Conservation (phyloP, 192 early-diverging fungal genomes). For the Podila horticola region DNA sequence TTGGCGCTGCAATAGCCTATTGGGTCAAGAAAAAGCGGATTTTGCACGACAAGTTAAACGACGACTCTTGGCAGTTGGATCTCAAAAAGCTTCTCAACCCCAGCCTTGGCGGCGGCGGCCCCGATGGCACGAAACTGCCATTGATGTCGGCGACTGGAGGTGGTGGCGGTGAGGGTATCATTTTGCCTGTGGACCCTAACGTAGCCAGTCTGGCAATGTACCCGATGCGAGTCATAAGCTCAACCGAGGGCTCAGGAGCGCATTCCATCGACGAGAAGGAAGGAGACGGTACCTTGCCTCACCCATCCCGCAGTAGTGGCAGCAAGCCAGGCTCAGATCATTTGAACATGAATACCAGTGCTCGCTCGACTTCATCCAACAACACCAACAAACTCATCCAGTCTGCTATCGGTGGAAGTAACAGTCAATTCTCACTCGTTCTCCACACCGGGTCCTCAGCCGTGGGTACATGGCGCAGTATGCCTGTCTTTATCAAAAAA, state of each 20-base stretch:
- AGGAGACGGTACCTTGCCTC: background rate
- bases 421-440: constrained; percentile 29
- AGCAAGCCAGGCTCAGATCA: constrained; percentile 15
- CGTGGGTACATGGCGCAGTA: constrained; percentile 48
- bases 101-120: constrained; percentile 31
- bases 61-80: constrained; percentile 52
- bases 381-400: constrained; percentile 10
- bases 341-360: background rate
- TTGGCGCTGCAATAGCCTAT: background rate
- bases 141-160: constrained; percentile 3
- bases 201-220: constrained; percentile 12
- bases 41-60: constrained; percentile 26
- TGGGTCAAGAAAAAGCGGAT: constrained; percentile 24
- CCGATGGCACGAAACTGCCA: constrained; percentile 10
- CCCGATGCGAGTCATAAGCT: background rate
- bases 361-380: constrained; percentile 9
- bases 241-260: background rate
- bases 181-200: background rate
- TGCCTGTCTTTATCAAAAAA: constrained; percentile 51
- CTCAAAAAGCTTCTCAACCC: constrained; percentile 31
- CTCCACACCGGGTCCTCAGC: constrained; percentile 34
- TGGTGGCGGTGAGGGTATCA: background rate
- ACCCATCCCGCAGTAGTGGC: background rate
- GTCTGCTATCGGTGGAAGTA: constrained; percentile 4
- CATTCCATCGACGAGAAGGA: constrained; percentile 3